These are phyloP conservation scores for Jatropha curcas DNA, from an alignment of 345 rosid species.

Conservation along the genomic window DNA sequence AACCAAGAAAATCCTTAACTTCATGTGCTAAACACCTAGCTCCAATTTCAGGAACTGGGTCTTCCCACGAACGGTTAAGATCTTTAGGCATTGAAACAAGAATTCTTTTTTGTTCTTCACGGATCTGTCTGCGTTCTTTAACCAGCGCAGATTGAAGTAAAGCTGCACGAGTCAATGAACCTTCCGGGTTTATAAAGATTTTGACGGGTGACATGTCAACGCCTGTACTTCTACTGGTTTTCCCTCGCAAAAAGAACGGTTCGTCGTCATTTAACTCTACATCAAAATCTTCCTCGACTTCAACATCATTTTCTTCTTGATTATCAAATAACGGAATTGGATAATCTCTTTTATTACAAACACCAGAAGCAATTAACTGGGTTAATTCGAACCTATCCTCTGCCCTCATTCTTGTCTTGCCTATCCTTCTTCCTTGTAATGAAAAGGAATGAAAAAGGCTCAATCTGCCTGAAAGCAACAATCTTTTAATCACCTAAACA, in stretches of 20 bases:
- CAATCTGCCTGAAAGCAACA: too few species aligned
- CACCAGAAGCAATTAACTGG: constrained; percentile 91
- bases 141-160: constrained; percentile 90
- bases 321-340: too few species aligned
- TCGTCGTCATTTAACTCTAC: constrained; percentile 89
- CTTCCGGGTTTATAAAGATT: constrained; percentile 92
- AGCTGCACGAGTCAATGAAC: constrained; percentile 88
- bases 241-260: constrained; percentile 82
- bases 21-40: constrained; percentile 95
- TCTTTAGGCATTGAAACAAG: constrained; percentile 93
- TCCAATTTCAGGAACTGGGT: constrained; percentile 88
- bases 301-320: constrained; percentile 71
- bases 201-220: constrained; percentile 84
- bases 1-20: constrained; percentile 84
- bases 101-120: constrained; percentile 86
- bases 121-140: constrained; percentile 79
- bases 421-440: too few species aligned
- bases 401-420: constrained; percentile 69
- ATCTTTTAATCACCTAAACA: too few species aligned
- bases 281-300: constrained; percentile 91
- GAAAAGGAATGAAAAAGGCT: too few species aligned
- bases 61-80: constrained; percentile 99
- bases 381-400: constrained; percentile 90
- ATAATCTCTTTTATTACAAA: too few species aligned
- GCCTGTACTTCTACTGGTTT: constrained; percentile 54